Conservation (phyloP, 2,329 filamentous ascomycete species). For the Fusarium concolor region DNA sequence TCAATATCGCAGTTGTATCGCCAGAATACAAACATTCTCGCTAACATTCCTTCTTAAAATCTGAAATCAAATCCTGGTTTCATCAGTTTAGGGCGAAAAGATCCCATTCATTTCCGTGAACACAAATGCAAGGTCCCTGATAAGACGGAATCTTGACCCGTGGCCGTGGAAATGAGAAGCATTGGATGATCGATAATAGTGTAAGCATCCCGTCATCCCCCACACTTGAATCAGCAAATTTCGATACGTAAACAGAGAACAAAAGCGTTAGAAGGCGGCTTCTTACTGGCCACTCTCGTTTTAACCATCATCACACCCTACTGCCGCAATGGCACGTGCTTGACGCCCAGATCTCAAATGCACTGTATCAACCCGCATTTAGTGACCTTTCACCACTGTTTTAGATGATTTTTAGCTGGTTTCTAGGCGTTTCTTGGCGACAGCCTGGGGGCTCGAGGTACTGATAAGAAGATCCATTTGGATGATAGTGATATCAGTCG, state of each 20-base stretch:
- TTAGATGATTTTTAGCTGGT: slow-evolving; percentile 17
- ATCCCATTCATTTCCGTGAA: slow-evolving; percentile 20
- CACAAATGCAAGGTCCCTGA: slow-evolving; percentile 34
- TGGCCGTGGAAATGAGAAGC: slow-evolving; percentile 31
- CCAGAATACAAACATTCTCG: background rate
- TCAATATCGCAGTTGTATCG: too few species aligned
- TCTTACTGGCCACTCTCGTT: slow-evolving; percentile 40
- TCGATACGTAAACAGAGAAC: slow-evolving; percentile 51
- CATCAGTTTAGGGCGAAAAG: background rate
- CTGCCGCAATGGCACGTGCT: slow-evolving; percentile 26
- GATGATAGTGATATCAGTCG: slow-evolving; percentile 30
- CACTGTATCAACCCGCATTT: slow-evolving; percentile 36
- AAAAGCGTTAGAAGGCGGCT: slow-evolving; percentile 3
- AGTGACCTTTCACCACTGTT: slow-evolving; percentile 19
- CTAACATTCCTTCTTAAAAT: background rate
- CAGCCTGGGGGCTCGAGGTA: slow-evolving; percentile 9
- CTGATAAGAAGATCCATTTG: slow-evolving; percentile 37
- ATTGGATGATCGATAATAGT: slow-evolving; percentile 35
- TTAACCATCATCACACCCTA: slow-evolving; percentile 23
- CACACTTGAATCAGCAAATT: slow-evolving; percentile 50
- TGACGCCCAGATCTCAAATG: slow-evolving; percentile 36
- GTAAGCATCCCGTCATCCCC: slow-evolving; percentile 15
- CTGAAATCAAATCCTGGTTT: background rate
- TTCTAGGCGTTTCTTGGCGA: background rate
- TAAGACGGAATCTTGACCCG: slow-evolving; percentile 31